These are phyloP conservation scores for Citrullus mucosospermus DNA, from an alignment of 306 rosid genomes.

Conservation along the genomic window DNA sequence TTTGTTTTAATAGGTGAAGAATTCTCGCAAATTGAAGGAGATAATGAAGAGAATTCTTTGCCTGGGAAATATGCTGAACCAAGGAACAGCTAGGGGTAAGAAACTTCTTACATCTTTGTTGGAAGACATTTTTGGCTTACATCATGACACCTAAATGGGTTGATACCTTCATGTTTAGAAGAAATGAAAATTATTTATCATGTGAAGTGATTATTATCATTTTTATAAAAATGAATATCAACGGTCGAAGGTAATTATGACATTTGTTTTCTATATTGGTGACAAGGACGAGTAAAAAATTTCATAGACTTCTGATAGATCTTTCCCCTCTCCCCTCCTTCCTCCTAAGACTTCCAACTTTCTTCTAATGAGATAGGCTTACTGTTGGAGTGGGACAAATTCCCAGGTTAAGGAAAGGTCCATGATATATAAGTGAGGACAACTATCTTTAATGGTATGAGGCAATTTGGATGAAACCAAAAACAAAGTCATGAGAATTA, in stretches of 20 bases:
- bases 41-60: constrained; percentile 74
- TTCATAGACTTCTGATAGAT: background rate
- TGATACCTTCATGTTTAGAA: background rate
- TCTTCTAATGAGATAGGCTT: background rate
- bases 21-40: constrained; percentile 65
- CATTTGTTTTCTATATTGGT: background rate
- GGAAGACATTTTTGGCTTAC: background rate
- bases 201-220: background rate
- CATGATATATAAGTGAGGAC: too few species aligned
- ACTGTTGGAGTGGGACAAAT: background rate
- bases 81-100: constrained; percentile 99
- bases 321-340: background rate
- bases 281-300: background rate
- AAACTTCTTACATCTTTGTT: background rate
- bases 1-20: constrained; percentile 45
- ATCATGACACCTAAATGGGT: background rate
- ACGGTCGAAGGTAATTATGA: background rate
- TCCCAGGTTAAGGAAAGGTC: too few species aligned
- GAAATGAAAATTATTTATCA: background rate
- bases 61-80: constrained; percentile 85
- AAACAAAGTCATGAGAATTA: too few species aligned
- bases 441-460: too few species aligned
- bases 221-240: background rate
- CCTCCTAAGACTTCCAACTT: background rate
- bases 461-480: too few species aligned